Percentiles rank a stretch among this genome's conserved stretches.
These are phyloP conservation scores for Talaromyces verruculosus DNA, from an alignment of 2,329 filamentous ascomycete genomes.

Conservation along the genomic window DNA sequence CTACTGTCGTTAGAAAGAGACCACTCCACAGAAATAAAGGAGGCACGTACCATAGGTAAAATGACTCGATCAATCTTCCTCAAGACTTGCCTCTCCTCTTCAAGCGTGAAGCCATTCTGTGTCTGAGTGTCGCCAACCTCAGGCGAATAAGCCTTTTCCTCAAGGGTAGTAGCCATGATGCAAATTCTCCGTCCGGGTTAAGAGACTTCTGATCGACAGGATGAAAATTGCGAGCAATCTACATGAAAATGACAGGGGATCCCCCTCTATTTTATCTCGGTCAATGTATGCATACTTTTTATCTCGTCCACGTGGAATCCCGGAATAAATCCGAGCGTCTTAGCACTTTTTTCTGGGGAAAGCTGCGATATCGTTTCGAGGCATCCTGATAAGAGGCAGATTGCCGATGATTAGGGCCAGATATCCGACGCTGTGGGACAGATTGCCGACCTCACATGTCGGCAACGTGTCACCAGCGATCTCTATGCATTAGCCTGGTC, in stretches of 20 bases:
- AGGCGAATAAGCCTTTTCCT: conserved; percentile 10
- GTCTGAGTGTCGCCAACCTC: neutral
- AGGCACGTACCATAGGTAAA: conserved; percentile 26
- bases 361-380: conserved; percentile 7
- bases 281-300: neutral
- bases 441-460: neutral
- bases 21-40: neutral
- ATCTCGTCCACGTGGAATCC: neutral
- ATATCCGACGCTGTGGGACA: neutral
- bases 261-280: neutral
- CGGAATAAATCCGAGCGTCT: neutral
- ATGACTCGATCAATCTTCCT: conserved; percentile 28
- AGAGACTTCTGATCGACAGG: neutral
- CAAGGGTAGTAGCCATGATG: neutral
- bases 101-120: conserved; percentile 13
- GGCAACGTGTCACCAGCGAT: conserved; percentile 4
- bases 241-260: neutral
- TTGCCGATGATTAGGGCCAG: neutral
- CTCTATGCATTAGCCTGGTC: neutral
- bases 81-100: conserved; percentile 25
- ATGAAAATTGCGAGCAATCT: neutral
- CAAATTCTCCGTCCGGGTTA: neutral
- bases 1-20: conserved; percentile 21
- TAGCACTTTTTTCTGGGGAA: neutral
- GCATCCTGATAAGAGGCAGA: conserved; percentile 11